Base-by-base conservation (phyloP, 441 rosid species). In the Capsella rubella region DNA sequence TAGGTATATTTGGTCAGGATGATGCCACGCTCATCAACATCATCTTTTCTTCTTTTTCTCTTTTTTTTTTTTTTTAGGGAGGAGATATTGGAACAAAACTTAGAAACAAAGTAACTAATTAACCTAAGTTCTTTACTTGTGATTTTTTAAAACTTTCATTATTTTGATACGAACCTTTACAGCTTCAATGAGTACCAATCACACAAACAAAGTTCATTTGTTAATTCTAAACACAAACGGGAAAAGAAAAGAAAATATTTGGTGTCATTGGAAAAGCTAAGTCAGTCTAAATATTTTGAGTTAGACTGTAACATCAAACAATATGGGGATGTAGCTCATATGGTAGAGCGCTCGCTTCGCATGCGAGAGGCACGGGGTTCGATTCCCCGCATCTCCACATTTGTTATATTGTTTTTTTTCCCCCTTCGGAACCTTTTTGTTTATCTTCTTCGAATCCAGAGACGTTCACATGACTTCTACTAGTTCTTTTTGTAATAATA, bases 291-390 rank as follows among this genome's bases (percentile, higher is more conserved):
- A 0, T 40, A 42, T 42, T 0, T 8, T 3, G 0, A 13, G 2
- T 5, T 5, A 42, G 0, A 42, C 7, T 14, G 47, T 1, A 13
- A 42, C 3, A 1, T 4, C 0, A 13, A 5, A 1, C 47, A 42
- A 2, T 0, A 14, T 8, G 93, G 95, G 97, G 95, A 87, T 90
- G 93, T 93, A 89, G 97, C 93, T 89, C 98, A 89, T 89, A 88
- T 93, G 97, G 96, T 93, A 93, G 93, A 93, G 97, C 93, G 95
- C 97, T 91, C 89, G 93, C 93, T 96, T 90, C 85, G 93, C 97
- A 89, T 90, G 95, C 90, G 90, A 91, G 97, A 90, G 95, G 93
- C 81, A 89, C 95, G 83, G 91, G 88, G 89, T 84, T 87, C 86
- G 86, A 85, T 85, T 81, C 86, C 88, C 89, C 83, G 85, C 89